phyloP scores from a whole-genome alignment of 2,329 filamentous ascomycete species.

The Calycina marina region DNA sequence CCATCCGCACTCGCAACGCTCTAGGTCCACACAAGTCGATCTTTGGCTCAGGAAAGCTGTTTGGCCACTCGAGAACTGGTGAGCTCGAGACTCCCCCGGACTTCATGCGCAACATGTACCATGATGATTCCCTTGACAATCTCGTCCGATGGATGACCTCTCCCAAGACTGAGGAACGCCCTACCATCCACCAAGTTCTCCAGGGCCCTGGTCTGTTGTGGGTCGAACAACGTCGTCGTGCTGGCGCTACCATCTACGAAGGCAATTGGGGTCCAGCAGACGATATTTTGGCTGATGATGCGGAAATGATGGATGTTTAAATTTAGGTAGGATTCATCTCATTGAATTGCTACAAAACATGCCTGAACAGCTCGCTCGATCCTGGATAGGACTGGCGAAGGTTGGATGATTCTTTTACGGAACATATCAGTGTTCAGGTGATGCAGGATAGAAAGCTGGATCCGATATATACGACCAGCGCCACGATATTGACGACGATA shows the following conservation, averaged over 20 bases:
- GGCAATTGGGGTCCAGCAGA: conserved; percentile 85
- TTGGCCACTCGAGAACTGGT: conserved; percentile 28
- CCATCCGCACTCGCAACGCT: conserved; percentile 17
- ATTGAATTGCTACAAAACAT: conserved; percentile 7
- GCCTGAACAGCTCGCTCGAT: conserved; percentile 11
- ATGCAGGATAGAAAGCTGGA: conserved; percentile 13
- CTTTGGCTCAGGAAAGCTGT: conserved; percentile 22
- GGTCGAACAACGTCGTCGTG: conserved; percentile 62
- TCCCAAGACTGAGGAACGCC: conserved; percentile 58
- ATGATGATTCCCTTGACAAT: conserved; percentile 65
- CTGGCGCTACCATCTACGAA: conserved; percentile 89
- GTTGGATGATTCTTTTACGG: conserved; percentile 17
- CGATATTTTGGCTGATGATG: conserved; percentile 25
- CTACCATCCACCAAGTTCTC: conserved; percentile 60
- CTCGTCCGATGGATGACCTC: conserved; percentile 82
- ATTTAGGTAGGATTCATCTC: conserved; percentile 8
- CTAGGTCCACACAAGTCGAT: conserved; percentile 17
- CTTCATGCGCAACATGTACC: conserved; percentile 72
- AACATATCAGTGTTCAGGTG: conserved; percentile 13
- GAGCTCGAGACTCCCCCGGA: conserved; percentile 57
- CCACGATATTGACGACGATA: conserved; percentile 1
- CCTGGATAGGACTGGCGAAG: conserved; percentile 20
- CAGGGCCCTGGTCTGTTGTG: conserved; percentile 62
- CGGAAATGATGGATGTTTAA: conserved; percentile 25
- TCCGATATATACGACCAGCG: conserved; percentile 6